phyloP scores from a whole-genome alignment of 805 yeast species.

The Sugiyamaella marilandica region DNA sequence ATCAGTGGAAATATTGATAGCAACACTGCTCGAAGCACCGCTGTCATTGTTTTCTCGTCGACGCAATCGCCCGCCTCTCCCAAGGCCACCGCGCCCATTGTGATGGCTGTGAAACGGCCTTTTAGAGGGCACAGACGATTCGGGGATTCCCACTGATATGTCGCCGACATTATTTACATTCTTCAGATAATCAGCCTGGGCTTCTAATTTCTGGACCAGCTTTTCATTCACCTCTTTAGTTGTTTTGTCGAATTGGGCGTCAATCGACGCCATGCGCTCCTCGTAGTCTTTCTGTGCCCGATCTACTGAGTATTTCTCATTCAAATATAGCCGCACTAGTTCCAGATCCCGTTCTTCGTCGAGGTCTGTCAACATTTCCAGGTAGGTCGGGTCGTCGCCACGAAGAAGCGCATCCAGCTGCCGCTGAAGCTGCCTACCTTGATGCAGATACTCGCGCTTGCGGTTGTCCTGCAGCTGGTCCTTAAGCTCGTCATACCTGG shows the following conservation, averaged over 20 bases:
- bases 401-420: constrained; percentile 10
- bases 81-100: neutral
- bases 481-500: constrained; percentile 11
- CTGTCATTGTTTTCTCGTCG: constrained; percentile 1
- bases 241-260: constrained; percentile 6
- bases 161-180: neutral
- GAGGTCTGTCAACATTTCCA: constrained; percentile 16
- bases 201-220: constrained; percentile 14
- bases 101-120: neutral
- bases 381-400: constrained; percentile 16
- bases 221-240: constrained; percentile 12
- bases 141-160: neutral
- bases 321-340: constrained; percentile 18
- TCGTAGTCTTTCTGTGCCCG: constrained; percentile 12
- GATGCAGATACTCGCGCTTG: constrained; percentile 12
- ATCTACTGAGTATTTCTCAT: constrained; percentile 11
- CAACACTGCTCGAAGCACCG: constrained; percentile 1
- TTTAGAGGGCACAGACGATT: neutral
- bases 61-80: neutral
- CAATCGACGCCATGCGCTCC: constrained; percentile 11
- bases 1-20: neutral
- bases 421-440: constrained; percentile 4
- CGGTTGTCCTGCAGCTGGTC: constrained; percentile 10
- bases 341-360: constrained; percentile 21
- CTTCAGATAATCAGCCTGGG: constrained; percentile 11